Evolutionary conservation across 1,284 basidiomycete genomes (phyloP).

Genomic region (Sporisorium exsertum): DNA sequence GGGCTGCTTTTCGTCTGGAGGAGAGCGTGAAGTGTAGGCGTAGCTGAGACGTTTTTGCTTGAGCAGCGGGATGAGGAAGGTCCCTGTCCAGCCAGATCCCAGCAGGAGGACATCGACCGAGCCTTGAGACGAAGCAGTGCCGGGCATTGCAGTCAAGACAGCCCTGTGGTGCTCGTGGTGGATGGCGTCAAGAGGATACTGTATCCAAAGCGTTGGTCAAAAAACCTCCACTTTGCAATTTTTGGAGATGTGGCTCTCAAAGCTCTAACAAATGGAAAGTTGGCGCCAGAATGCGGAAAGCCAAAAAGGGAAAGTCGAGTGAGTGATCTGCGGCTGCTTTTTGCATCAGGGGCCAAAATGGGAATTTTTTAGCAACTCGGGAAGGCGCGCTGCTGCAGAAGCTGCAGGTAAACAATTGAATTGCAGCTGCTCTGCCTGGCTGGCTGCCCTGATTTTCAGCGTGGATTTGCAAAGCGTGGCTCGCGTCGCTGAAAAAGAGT

Average conservation of each 20-base stretch:
- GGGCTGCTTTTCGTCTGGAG: slow-evolving; percentile 64
- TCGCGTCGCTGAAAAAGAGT: no score
- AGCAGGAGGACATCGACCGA: slow-evolving; percentile 76
- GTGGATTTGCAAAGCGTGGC: no score
- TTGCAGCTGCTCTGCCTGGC: no score
- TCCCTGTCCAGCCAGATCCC: slow-evolving; percentile 78
- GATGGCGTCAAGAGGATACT: not conserved
- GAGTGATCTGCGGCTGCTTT: no score
- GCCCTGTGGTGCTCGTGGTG: not conserved
- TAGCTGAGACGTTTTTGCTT: slow-evolving; percentile 31
- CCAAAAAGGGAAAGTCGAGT: no score
- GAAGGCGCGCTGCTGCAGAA: no score
- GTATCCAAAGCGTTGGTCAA: not conserved
- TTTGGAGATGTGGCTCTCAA: not conserved
- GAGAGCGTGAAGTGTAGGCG: slow-evolving; percentile 74
- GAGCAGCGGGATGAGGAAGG: slow-evolving; percentile 76
- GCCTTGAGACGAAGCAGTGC: not conserved
- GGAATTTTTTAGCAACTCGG: not conserved
- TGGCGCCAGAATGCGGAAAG: no score
- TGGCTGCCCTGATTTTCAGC: no score
- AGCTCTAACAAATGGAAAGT: slow-evolving; percentile 8
- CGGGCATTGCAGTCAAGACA: not conserved
- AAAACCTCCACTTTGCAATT: slow-evolving; percentile 5
- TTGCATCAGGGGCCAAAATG: not conserved
- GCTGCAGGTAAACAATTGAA: no score